These are phyloP conservation scores for Tulasnella sp. DNA, from an alignment of 768 basidiomycete genomes.

Conservation along the genomic window DNA sequence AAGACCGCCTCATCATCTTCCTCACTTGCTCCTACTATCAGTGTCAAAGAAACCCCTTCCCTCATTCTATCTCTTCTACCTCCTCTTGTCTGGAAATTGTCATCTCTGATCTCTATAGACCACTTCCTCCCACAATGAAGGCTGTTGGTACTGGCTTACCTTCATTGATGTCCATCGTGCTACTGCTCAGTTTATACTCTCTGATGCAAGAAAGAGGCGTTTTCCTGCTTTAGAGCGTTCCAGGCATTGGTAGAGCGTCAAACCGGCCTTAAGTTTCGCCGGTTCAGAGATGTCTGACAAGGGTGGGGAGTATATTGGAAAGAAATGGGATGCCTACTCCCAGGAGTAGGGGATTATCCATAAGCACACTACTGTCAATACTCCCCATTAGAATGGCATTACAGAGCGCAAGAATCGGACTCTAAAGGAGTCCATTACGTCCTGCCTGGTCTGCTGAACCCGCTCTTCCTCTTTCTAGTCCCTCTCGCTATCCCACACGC, in stretches of 20 bases:
- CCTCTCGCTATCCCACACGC: neutral
- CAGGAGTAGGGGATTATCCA: constrained; percentile 8
- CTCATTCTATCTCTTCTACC: too few species aligned
- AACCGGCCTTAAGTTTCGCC: neutral
- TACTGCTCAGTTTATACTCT: neutral
- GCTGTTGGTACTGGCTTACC: constrained; percentile 16
- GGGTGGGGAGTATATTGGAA: constrained; percentile 18
- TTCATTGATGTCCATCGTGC: constrained; percentile 7
- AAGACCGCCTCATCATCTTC: too few species aligned
- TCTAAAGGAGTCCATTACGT: neutral
- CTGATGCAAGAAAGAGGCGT: constrained; percentile 10
- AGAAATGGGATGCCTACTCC: neutral
- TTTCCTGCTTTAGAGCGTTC: constrained; percentile 5
- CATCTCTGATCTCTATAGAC: constrained; percentile 14
- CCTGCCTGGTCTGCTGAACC: neutral
- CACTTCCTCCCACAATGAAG: neutral
- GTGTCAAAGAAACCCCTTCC: neutral
- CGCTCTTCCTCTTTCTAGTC: constrained; percentile 14
- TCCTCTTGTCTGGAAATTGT: neutral
- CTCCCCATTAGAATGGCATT: constrained; percentile 18
- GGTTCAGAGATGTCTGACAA: constrained; percentile 15
- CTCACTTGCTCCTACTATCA: too few species aligned
- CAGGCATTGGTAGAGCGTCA: constrained; percentile 6
- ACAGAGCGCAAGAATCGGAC: constrained; percentile 13
- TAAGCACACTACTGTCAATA: constrained; percentile 7